Percentiles rank a stretch among this genome's conserved stretches.
Conservation (phyloP, 169 alveolate genomes). For the Toxoplasma gondii region DNA sequence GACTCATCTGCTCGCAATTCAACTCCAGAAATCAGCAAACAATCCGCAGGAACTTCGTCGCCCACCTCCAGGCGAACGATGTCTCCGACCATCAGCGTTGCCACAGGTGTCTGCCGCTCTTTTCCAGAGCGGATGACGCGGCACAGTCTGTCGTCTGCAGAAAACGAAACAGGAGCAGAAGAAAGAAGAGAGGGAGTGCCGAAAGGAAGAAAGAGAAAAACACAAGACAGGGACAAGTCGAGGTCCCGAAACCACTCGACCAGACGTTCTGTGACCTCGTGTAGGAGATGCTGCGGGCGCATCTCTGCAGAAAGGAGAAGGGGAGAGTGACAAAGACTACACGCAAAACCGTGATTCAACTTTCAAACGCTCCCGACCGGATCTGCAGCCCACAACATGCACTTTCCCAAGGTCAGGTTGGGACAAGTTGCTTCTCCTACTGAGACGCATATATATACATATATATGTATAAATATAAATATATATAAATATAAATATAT, state of each 20-base stretch:
- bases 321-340: not conserved
- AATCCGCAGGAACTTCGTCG: conserved; percentile 77
- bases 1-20: conserved; percentile 85
- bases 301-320: not conserved
- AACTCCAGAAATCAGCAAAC: conserved; percentile 81
- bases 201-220: conserved; percentile 1
- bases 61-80: conserved; percentile 82
- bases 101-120: conserved; percentile 69
- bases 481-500: not conserved
- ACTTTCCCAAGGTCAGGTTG: too few species aligned
- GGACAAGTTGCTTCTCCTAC: too few species aligned
- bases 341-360: too few species aligned
- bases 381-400: too few species aligned
- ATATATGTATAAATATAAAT: not conserved
- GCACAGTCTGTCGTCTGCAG: conserved; percentile 60
- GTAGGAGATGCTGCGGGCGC: too few species aligned
- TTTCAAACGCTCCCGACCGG: too few species aligned
- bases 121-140: conserved; percentile 76
- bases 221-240: not conserved
- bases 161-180: too few species aligned
- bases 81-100: conserved; percentile 88
- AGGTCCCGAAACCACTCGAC: not conserved
- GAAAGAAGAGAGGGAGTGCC: not conserved
- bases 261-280: too few species aligned
- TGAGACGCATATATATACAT: not conserved